Percentiles rank a stretch among this genome's conserved stretches.
phyloP scores from a whole-genome alignment of 2,329 filamentous ascomycete genomes.

The Stagonosporopsis chrysanthemi region DNA sequence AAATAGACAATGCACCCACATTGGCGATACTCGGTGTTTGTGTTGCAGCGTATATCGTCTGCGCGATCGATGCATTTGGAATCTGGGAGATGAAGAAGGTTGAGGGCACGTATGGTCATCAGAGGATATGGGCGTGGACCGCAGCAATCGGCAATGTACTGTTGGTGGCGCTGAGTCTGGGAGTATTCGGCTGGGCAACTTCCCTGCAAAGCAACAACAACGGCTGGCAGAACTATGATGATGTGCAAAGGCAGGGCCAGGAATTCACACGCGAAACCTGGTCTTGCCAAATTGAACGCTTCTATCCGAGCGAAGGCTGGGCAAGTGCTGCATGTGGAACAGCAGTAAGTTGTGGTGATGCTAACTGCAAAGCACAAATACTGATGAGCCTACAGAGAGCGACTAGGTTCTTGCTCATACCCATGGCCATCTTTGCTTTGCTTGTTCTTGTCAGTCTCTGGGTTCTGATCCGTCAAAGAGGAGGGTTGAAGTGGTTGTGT shows the following conservation, averaged over 20 bases:
- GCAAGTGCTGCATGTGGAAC: constrained; percentile 35
- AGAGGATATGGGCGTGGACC: constrained; percentile 39
- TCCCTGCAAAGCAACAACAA: constrained; percentile 25
- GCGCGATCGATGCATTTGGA: constrained; percentile 30
- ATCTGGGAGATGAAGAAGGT: constrained; percentile 43
- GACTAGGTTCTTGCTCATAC: constrained; percentile 35
- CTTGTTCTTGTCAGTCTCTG: constrained; percentile 29
- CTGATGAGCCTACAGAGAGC: constrained; percentile 26
- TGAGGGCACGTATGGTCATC: constrained; percentile 31
- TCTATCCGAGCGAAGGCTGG: constrained; percentile 30
- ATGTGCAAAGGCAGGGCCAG: constrained; percentile 22
- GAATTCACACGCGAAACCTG: constrained; percentile 38
- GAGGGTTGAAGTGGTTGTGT: constrained; percentile 37
- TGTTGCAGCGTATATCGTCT: constrained; percentile 26
- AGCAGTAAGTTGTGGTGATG: constrained; percentile 20
- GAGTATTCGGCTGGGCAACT: constrained; percentile 31
- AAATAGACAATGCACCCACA: constrained; percentile 23
- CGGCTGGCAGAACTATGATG: constrained; percentile 29
- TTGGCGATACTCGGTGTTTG: constrained; percentile 30
- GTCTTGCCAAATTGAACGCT: constrained; percentile 35
- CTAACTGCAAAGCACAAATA: neutral
- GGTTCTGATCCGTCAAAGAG: constrained; percentile 34
- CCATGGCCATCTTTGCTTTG: constrained; percentile 29
- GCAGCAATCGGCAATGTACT: constrained; percentile 28
- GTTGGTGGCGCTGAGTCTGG: constrained; percentile 27